phyloP scores from a whole-genome alignment of 192 early-diverging fungal species.

The Powellomyces hirtus region DNA sequence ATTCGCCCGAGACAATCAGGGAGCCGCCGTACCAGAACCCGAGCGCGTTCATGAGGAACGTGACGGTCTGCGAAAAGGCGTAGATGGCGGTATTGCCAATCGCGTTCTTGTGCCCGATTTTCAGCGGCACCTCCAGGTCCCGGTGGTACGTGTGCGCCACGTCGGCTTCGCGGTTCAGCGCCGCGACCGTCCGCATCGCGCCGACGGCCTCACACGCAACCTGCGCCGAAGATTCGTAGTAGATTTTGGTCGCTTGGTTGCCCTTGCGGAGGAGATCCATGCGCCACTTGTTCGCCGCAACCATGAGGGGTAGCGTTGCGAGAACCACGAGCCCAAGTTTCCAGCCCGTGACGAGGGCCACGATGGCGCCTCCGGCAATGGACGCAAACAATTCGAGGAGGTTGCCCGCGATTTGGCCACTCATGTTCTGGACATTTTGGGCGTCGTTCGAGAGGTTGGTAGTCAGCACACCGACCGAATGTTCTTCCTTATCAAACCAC shows the following conservation, averaged over 20 bases:
- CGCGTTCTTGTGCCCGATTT: constrained; percentile 60
- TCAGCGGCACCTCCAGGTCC: constrained; percentile 66
- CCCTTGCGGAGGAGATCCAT: constrained; percentile 37
- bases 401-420: constrained; percentile 50
- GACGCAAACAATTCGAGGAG: constrained; percentile 50
- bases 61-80: constrained; percentile 72
- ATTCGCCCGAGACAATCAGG: constrained; percentile 21
- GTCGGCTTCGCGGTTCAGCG: constrained; percentile 69
- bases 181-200: constrained; percentile 82
- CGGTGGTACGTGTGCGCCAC: constrained; percentile 66
- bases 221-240: constrained; percentile 77
- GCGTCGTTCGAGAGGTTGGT: constrained; percentile 81
- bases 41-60: constrained; percentile 72
- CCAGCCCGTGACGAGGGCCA: constrained; percentile 69
- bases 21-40: constrained; percentile 43
- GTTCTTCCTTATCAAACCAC: constrained; percentile 69
- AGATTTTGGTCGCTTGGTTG: constrained; percentile 56
- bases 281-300: constrained; percentile 28
- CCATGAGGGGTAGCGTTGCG: constrained; percentile 38
- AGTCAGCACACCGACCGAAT: constrained; percentile 69
- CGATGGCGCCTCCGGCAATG: constrained; percentile 40
- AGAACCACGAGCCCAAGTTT: constrained; percentile 73
- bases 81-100: constrained; percentile 66
- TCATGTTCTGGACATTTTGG: constrained; percentile 40
- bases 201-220: constrained; percentile 81